These are phyloP conservation scores for Pestalotiopsis sp. DNA, from an alignment of 2,329 filamentous ascomycete genomes.

Conservation along the genomic window DNA sequence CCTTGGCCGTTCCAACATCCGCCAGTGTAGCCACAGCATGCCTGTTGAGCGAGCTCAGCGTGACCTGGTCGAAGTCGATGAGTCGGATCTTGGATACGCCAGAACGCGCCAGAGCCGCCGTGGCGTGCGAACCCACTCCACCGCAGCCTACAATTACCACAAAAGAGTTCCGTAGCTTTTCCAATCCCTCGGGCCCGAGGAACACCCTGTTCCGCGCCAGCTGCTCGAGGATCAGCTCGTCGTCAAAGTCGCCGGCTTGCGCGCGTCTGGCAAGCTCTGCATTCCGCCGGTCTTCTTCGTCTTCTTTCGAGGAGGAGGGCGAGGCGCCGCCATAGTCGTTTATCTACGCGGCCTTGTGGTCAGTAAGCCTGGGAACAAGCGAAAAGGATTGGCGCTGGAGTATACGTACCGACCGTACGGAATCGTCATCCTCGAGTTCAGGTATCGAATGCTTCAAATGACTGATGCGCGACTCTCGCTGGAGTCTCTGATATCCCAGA, in stretches of 20 bases:
- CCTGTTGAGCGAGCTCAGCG: conserved; percentile 89
- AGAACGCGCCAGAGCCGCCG: conserved; percentile 81
- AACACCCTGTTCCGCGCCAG: conserved; percentile 47
- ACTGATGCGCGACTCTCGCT: conserved; percentile 52
- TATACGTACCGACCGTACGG: conserved; percentile 36
- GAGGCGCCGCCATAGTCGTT: conserved; percentile 60
- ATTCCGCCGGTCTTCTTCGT: conserved; percentile 63
- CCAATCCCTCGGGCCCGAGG: conserved; percentile 77
- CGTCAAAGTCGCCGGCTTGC: conserved; percentile 64
- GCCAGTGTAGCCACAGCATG: conserved; percentile 92
- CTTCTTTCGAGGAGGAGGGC: conserved; percentile 30
- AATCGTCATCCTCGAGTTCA: conserved; percentile 31
- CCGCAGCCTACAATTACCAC: conserved; percentile 91
- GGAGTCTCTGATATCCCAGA: conserved; percentile 62
- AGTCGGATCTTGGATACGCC: conserved; percentile 86
- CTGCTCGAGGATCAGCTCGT: conserved; percentile 90
- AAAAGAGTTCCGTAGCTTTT: conserved; percentile 77
- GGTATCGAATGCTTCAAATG: conserved; percentile 63
- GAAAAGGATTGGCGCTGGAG: not conserved
- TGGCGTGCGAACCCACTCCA: conserved; percentile 91
- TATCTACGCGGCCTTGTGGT: conserved; percentile 43
- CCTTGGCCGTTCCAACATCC: conserved; percentile 91
- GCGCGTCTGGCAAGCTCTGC: conserved; percentile 59
- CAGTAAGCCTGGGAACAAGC: conserved; percentile 15
- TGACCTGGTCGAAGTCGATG: conserved; percentile 97